Evolutionary conservation across 179 eudicot species (phyloP).

Genomic region (Heliamphora ciliata): DNA sequence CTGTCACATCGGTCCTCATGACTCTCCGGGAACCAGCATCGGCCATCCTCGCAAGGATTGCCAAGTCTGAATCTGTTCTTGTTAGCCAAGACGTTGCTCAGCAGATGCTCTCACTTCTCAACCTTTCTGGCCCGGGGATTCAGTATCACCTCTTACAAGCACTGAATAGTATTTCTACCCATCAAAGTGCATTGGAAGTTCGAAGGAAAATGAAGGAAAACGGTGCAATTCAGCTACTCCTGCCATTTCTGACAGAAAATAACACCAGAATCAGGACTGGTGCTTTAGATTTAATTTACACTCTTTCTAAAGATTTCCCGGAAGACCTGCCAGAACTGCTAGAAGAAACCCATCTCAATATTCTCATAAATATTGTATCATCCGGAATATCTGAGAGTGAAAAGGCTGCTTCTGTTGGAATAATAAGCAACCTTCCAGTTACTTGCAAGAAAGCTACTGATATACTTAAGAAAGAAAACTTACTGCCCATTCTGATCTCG

Average conservation of each 20-base stretch:
- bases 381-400: conserved; percentile 42
- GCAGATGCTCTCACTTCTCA: conserved; percentile 78
- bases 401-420: conserved; percentile 60
- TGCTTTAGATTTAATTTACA: conserved; percentile 49
- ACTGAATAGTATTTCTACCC: conserved; percentile 48
- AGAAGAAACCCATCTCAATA: conserved; percentile 40
- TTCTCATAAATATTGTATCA: conserved; percentile 38
- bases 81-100: conserved; percentile 52
- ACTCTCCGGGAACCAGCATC: conserved; percentile 86
- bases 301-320: conserved; percentile 40
- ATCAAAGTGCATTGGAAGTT: conserved; percentile 44
- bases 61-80: conserved; percentile 53
- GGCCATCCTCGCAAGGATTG: conserved; percentile 55
- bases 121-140: conserved; percentile 53
- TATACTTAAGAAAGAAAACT: conserved; percentile 42
- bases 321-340: conserved; percentile 40
- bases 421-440: conserved; percentile 61
- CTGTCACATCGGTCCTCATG: conserved; percentile 85
- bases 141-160: conserved; percentile 60
- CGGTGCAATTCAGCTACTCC: conserved; percentile 56
- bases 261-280: conserved; percentile 39
- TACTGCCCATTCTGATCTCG: conserved; percentile 48
- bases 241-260: conserved; percentile 48
- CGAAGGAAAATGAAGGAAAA: conserved; percentile 52
- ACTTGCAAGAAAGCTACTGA: conserved; percentile 52